phyloP scores from a whole-genome alignment of 2,329 filamentous ascomycete genomes.

The Chrysoporthe deuterocubensis region DNA sequence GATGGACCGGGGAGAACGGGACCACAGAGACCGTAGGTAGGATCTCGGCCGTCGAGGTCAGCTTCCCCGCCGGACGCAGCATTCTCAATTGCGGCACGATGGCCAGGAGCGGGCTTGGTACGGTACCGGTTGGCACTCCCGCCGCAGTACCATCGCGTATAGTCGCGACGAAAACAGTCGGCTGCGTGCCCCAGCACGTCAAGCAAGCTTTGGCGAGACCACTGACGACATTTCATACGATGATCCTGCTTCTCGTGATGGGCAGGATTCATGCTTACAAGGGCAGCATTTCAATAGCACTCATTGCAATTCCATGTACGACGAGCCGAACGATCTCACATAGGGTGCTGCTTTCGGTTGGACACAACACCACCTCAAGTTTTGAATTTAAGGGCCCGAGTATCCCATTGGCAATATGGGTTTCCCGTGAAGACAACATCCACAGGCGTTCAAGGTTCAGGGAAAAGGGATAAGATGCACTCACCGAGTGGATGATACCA shows the following conservation, averaged over 20 bases:
- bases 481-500: neutral
- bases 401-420: neutral
- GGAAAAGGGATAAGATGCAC: neutral
- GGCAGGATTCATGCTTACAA: neutral
- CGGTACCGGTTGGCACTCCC: conserved; percentile 36
- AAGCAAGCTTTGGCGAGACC: neutral
- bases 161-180: conserved; percentile 33
- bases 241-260: neutral
- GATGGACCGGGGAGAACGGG: conserved; percentile 25
- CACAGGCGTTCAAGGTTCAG: neutral
- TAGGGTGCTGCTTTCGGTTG: too few species aligned
- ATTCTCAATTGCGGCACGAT: conserved; percentile 38
- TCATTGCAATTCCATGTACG: neutral
- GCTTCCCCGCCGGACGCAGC: conserved; percentile 42
- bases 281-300: neutral
- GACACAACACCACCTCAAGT: too few species aligned
- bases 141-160: conserved; percentile 37
- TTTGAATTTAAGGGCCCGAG: neutral
- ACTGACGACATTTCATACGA: neutral
- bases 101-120: conserved; percentile 41
- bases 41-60: conserved; percentile 37
- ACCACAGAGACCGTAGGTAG: conserved; percentile 36
- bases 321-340: neutral
- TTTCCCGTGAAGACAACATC: neutral
- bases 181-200: neutral